Conservation (phyloP, 805 yeast species). For the Candida qinlingensis region DNA sequence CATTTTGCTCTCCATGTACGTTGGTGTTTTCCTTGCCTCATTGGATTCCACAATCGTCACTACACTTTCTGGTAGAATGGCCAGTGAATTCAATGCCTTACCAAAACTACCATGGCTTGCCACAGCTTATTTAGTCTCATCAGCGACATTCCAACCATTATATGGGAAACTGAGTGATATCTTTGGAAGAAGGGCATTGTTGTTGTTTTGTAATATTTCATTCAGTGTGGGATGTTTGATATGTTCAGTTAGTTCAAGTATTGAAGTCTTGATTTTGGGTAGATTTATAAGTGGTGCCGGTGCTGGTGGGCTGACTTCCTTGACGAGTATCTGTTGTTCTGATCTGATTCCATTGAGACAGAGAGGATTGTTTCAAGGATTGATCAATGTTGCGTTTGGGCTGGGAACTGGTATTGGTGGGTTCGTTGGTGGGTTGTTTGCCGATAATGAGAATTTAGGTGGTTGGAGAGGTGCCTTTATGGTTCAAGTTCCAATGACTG, state of each 20-base stretch:
- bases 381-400: constrained; percentile 71
- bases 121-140: constrained; percentile 60
- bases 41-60: constrained; percentile 66
- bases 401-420: constrained; percentile 76
- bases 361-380: constrained; percentile 79
- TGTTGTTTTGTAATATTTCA: constrained; percentile 46
- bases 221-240: constrained; percentile 55
- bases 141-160: constrained; percentile 70
- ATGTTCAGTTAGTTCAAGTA: constrained; percentile 46
- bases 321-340: constrained; percentile 69
- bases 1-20: constrained; percentile 38
- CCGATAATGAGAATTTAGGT: constrained; percentile 28
- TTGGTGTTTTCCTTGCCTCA: constrained; percentile 54
- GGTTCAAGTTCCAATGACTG: constrained; percentile 47
- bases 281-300: constrained; percentile 76
- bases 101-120: constrained; percentile 70
- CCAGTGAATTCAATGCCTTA: constrained; percentile 61
- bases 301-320: constrained; percentile 79
- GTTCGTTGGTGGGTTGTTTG: constrained; percentile 49
- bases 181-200: constrained; percentile 55
- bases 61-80: constrained; percentile 58
- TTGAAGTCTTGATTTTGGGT: constrained; percentile 44
- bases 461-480: constrained; percentile 52
- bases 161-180: constrained; percentile 69
- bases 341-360: constrained; percentile 74